Base-by-base conservation (phyloP, 495 filamentous ascomycete species). In the Melanomma pulvis-pyrius region DNA sequence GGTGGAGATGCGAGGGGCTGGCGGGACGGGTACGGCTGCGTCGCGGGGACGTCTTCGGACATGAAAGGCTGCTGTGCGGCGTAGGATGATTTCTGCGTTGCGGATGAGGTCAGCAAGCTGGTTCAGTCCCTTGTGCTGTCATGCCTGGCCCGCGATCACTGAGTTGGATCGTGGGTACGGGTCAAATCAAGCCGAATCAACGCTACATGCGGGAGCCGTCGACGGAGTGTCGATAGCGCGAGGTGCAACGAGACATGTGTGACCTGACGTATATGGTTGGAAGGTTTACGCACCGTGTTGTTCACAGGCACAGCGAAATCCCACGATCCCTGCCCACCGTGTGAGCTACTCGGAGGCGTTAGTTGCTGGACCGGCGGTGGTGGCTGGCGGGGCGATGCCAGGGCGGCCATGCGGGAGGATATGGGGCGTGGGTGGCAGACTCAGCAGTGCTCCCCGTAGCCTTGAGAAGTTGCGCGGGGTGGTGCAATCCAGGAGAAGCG, bases 311-410 rank as follows among this genome's bases (percentile, higher is more conserved):
- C 73, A 52, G 79, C 69, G 65, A 81, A 80, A 62, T 82, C 81
- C 85, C 85, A 87, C 59, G 80, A 70, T 52, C 76, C 78, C 53
- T 74, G 75, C 32, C 76, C 78, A 51, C 79, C 82, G 63, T 85
- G 82, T 21, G 80, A 80, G 69, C 80, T 84, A 63, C 76, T 78
- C 29, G 82, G 79, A 53, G 82, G 81, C 56, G 80, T 82, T 57
- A 86, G 64, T 61, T 68, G 65, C 65, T 63, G 59, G 44, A 59
- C 56, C 7, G 63, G 25, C 26, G 69, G 36, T 57, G 36, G 59
- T 0, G 55, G 61, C 65, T 61, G 69, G 65, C 32, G 60, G 57
- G 64, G 63, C 17, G 68, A 65, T 46, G 56, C 65, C 63, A 67
- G 59, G 48, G 69, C 69, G 48, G 69, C 69, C 69, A 71, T 71